Base-by-base conservation (phyloP, 768 basidiomycete genomes). In the Phylloporus sp. region DNA sequence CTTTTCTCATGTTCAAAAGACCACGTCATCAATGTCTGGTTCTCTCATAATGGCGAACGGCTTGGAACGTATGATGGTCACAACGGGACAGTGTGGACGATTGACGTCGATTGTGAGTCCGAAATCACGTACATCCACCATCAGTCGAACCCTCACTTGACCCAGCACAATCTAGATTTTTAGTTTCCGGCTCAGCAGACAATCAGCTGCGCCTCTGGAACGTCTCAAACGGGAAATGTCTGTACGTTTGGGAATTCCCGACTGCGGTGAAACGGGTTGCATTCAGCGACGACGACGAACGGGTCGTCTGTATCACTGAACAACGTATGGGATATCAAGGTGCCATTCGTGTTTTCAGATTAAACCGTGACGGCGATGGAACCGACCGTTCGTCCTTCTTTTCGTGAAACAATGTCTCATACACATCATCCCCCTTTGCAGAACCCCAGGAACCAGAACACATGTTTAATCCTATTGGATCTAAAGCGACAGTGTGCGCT, bases 1-100 rank as follows among this genome's bases (percentile, higher is more conserved):
- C 76, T 99, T 41, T 96, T 99, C 69, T 85, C 92, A 20, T 90
- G 87, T 63, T 92, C 91, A 57, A 99, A 99, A 77, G 96, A 99
- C 67, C 79, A 86, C 59, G 67, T 90, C 56, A 89, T 97, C 66
- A 97, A 96, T 64, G 93, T 91, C 41, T 98, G 95, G 95, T 96
- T 79, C 67, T 85, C 93, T 11, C 90, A 95, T 60, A 99, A 99
- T 59, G 96, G 96, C 41, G 96, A 98, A 74, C 78, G 96, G 48
- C 69, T 99, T 58, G 96, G 96, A 28, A 99, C 96, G 48, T 98
- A 96, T 63, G 82, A 90, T 37, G 96, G 93, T 32, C 84, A 96
- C 69, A 99, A 98, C 60, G 96, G 96, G 46, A 77, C 89, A 0
- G 88, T 99, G 22, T 98, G 96, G 96, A 94, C 93, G 42, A 81